Evolutionary conservation across 208 protist species (phyloP).

Genomic region (Strigomonas culicis): DNA sequence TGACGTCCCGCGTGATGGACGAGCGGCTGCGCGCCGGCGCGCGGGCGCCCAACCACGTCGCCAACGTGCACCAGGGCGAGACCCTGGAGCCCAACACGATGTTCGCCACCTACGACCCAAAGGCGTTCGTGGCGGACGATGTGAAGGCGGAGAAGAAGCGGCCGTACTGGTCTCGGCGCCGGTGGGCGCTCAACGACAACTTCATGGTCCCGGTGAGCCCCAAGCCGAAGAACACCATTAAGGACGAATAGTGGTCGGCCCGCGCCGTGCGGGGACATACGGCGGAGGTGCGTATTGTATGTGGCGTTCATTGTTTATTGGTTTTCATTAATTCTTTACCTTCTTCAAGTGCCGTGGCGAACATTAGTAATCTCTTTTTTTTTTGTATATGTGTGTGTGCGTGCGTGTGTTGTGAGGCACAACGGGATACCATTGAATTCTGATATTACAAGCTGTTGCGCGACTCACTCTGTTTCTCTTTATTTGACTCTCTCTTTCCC

Average conservation of each 20-base stretch:
- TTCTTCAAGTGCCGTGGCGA: no score
- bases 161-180: slow-evolving; percentile 79
- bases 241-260: slow-evolving; percentile 37
- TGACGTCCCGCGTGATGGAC: slow-evolving; percentile 47
- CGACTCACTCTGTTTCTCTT: no score
- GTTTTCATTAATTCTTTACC: no score
- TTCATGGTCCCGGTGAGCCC: slow-evolving; percentile 83
- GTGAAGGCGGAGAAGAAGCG: slow-evolving; percentile 30
- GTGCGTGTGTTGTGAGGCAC: no score
- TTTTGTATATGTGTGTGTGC: no score
- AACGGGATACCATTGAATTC: no score
- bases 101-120: slow-evolving; percentile 80
- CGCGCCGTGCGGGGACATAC: background rate
- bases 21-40: slow-evolving; percentile 35
- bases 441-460: no score
- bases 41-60: slow-evolving; percentile 40
- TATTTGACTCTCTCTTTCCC: no score
- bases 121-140: slow-evolving; percentile 63
- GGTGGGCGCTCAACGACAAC: slow-evolving; percentile 80
- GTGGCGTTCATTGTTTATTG: no score
- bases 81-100: slow-evolving; percentile 72
- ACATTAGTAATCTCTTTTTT: no score
- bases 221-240: slow-evolving; percentile 88
- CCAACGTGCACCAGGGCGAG: slow-evolving; percentile 64
- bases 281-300: background rate